Evolutionary conservation across 164 flowering plant genomes (phyloP), one percentile per base, ranked within the genome.

Genomic region (Hamamelis virginiana): DNA sequence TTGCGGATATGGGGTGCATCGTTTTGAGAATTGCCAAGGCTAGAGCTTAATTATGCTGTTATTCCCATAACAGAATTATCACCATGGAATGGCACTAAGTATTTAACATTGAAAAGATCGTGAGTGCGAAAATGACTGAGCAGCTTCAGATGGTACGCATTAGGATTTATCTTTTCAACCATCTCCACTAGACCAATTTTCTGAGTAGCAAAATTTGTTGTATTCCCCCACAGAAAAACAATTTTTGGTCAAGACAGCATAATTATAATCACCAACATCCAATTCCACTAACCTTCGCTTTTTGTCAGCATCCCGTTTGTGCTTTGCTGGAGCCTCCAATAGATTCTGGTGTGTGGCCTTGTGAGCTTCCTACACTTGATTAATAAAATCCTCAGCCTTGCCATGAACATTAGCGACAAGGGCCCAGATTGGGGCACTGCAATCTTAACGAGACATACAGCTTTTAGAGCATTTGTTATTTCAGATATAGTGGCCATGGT

Each of bases 61-160:
- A n/a, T n/a, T n/a, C n/a, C n/a, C n/a, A n/a, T n/a, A n/a, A n/a
- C 59, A 19, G 59, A 55, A 55, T 19, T 16, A 55, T 59, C 41
- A 4, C 41, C 41, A 13, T 8, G 14, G 1, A 26, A 59, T 16
- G 41, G 41, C 23, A 27, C 25, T 1, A 27, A 27, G 15, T 59
- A 38, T 18, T 59, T 59, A 4, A 28, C 62, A 59, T 25, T 59
- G 18, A 59, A 59, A 6, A 59, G 16, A 16, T 59, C 41, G 25
- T 10, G 12, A 0, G 28, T 46, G 11, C 41, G 15, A 23, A 64
- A 9, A 26, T 64, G 53, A 43, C 55, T 46, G 0, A 9, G 67
- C 12, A 64, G 55, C n/a, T 25, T 12, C 52, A 64, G 16, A 3
- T 55, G 56, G 46, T 48, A 64, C 2, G 38, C 55, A 64, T 64